Evolutionary conservation across 2,329 filamentous ascomycete species (phyloP).

Genomic region (Alternaria gaisen): DNA sequence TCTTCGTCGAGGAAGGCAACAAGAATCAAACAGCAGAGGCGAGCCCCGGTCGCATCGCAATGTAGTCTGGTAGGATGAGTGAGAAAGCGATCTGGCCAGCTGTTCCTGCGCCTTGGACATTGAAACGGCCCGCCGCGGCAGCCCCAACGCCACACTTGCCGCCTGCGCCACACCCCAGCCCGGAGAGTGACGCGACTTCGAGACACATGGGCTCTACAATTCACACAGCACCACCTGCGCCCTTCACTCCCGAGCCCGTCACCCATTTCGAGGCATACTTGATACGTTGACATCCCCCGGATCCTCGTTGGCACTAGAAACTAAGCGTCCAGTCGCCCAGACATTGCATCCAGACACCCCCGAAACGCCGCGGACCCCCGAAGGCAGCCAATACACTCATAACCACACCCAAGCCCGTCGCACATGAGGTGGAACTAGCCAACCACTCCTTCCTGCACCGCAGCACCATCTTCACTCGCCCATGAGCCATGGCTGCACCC

Average conservation of each 20-base stretch:
- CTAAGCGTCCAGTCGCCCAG: slow-evolving; percentile 26
- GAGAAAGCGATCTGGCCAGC: slow-evolving; percentile 35
- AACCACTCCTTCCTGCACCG: slow-evolving; percentile 6
- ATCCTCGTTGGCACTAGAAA: slow-evolving; percentile 8
- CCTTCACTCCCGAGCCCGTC: background rate
- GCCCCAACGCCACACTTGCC: slow-evolving; percentile 7
- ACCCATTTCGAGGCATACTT: background rate
- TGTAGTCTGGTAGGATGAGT: slow-evolving; percentile 22
- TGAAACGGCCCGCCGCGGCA: slow-evolving; percentile 17
- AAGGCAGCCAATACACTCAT: slow-evolving; percentile 20
- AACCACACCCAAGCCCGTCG: slow-evolving; percentile 6
- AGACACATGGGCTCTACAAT: slow-evolving; percentile 5
- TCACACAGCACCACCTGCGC: background rate
- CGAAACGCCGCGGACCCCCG: slow-evolving; percentile 38
- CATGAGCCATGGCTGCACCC: slow-evolving; percentile 58
- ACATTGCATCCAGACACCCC: slow-evolving; percentile 19
- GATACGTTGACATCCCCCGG: background rate
- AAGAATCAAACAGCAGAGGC: slow-evolving; percentile 34
- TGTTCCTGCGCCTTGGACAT: slow-evolving; percentile 32
- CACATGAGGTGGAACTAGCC: slow-evolving; percentile 25
- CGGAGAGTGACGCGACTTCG: slow-evolving; percentile 10
- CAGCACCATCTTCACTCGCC: slow-evolving; percentile 14
- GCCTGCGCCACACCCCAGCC: slow-evolving; percentile 15
- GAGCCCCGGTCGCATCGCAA: slow-evolving; percentile 31
- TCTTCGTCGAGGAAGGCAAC: slow-evolving; percentile 19